Percentiles rank a stretch among this genome's conserved stretches.
Evolutionary conservation across 1,284 basidiomycete species (phyloP).

Genomic region (Ceratorhiza oryzae-sativae): DNA sequence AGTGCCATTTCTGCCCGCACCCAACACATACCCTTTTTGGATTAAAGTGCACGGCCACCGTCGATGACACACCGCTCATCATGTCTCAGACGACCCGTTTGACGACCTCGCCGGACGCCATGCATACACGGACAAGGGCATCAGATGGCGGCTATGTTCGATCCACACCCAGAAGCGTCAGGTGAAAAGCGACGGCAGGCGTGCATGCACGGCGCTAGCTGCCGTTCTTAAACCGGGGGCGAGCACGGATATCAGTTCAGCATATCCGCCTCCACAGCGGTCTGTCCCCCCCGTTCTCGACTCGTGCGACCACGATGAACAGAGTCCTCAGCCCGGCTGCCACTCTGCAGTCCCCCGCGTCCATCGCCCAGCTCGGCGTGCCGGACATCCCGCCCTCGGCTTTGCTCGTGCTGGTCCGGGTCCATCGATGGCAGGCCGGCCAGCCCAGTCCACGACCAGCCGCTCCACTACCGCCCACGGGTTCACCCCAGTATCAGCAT

Average conservation of each 20-base stretch:
- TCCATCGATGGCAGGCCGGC: background rate
- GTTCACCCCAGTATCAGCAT: background rate
- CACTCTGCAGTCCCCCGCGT: background rate
- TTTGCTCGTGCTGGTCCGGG: slow-evolving; percentile 6
- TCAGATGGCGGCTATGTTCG: slow-evolving; percentile 13
- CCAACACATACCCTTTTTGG: background rate
- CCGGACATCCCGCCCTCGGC: slow-evolving; percentile 5
- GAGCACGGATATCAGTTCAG: background rate
- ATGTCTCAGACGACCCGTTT: background rate
- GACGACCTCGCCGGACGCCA: background rate
- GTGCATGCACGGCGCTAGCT: slow-evolving; percentile 19
- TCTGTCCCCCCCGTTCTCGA: background rate
- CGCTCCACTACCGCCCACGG: background rate
- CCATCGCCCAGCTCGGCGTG: background rate
- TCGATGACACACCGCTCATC: background rate
- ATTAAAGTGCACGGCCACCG: background rate
- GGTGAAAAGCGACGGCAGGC: slow-evolving; percentile 10
- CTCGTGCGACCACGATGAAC: background rate
- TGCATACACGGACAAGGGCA: background rate
- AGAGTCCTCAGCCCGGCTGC: background rate
- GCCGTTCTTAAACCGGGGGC: slow-evolving; percentile 13
- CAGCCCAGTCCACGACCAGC: background rate
- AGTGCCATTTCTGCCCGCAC: background rate
- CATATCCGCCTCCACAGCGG: background rate
- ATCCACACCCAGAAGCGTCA: background rate